Percentiles rank a stretch among this genome's conserved stretches.
These are phyloP conservation scores for Boletus tylopilopsis DNA, from an alignment of 768 basidiomycete genomes.

Conservation along the genomic window DNA sequence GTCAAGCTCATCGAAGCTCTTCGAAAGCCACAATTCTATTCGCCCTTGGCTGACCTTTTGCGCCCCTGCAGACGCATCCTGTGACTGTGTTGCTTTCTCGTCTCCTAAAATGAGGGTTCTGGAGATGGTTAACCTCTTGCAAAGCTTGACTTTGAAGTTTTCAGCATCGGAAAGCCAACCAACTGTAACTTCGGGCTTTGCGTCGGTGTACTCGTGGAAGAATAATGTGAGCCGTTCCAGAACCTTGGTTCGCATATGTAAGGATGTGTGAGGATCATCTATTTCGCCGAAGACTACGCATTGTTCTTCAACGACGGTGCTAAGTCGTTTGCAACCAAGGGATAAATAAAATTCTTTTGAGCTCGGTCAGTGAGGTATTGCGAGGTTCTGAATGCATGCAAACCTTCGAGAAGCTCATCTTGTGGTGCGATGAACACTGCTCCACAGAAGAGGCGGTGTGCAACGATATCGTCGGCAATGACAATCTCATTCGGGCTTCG, in stretches of 20 bases:
- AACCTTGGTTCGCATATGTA: slow-evolving; percentile 52
- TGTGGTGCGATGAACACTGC: slow-evolving; percentile 72
- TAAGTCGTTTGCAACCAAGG: slow-evolving; percentile 53
- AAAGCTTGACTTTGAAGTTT: slow-evolving; percentile 63
- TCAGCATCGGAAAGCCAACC: slow-evolving; percentile 51
- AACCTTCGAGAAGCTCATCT: slow-evolving; percentile 70
- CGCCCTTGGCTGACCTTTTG: too few relatives aligned
- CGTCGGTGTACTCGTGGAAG: slow-evolving; percentile 67
- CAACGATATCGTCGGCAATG: slow-evolving; percentile 78
- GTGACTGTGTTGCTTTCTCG: too few relatives aligned
- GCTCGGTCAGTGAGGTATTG: neutral
- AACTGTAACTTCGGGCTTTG: slow-evolving; percentile 45
- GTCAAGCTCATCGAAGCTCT: too few relatives aligned
- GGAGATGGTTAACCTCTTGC: slow-evolving; percentile 62
- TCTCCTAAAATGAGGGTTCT: too few relatives aligned
- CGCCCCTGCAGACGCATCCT: too few relatives aligned
- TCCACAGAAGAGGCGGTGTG: slow-evolving; percentile 70
- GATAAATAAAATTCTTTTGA: slow-evolving; percentile 59
- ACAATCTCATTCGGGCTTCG: slow-evolving; percentile 63
- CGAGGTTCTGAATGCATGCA: neutral
- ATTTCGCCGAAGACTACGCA: slow-evolving; percentile 56
- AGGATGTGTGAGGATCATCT: slow-evolving; percentile 39
- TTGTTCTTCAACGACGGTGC: slow-evolving; percentile 54
- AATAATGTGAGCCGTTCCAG: slow-evolving; percentile 67
- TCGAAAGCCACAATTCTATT: too few relatives aligned